Conservation (phyloP, 2,329 filamentous ascomycete genomes). For the Neonectria sp. region DNA sequence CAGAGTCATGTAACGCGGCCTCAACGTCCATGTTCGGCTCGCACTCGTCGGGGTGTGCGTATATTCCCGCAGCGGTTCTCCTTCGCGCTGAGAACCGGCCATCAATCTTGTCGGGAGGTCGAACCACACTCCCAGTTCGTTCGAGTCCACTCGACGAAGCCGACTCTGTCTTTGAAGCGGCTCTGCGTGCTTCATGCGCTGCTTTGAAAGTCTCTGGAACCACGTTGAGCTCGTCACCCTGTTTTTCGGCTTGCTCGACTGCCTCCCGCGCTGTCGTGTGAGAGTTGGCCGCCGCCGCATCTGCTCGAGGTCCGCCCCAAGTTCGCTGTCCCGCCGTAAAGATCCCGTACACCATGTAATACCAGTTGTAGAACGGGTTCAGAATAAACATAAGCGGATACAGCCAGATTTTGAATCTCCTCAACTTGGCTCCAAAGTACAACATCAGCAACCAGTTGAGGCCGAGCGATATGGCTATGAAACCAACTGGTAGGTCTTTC, state of each 20-base stretch:
- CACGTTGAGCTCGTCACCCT: constrained; percentile 91
- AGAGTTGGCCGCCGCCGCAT: constrained; percentile 85
- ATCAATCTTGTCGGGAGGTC: constrained; percentile 82
- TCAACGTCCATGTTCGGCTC: constrained; percentile 47
- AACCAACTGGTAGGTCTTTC: constrained; percentile 87
- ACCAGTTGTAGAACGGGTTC: constrained; percentile 98
- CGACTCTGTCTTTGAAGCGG: constrained; percentile 49
- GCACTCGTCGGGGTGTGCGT: constrained; percentile 77
- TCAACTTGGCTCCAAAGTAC: constrained; percentile 91
- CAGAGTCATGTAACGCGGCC: constrained; percentile 17
- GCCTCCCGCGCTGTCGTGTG: constrained; percentile 85
- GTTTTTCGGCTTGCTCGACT: constrained; percentile 83
- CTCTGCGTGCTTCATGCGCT: constrained; percentile 65
- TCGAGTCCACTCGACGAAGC: constrained; percentile 54
- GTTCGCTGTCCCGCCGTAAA: constrained; percentile 95
- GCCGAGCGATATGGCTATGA: constrained; percentile 92
- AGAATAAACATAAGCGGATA: constrained; percentile 96
- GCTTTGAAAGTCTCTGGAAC: constrained; percentile 87
- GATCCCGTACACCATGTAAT: constrained; percentile 97
- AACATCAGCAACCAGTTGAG: constrained; percentile 97
- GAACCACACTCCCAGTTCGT: constrained; percentile 71
- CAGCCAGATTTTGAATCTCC: constrained; percentile 92
- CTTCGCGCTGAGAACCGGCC: constrained; percentile 84
- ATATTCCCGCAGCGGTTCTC: constrained; percentile 77
- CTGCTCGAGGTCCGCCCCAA: constrained; percentile 94